Evolutionary conservation across 2,329 filamentous ascomycete genomes (phyloP), one percentile per base, ranked within the genome.

Genomic region (Lithohypha guttulata): DNA sequence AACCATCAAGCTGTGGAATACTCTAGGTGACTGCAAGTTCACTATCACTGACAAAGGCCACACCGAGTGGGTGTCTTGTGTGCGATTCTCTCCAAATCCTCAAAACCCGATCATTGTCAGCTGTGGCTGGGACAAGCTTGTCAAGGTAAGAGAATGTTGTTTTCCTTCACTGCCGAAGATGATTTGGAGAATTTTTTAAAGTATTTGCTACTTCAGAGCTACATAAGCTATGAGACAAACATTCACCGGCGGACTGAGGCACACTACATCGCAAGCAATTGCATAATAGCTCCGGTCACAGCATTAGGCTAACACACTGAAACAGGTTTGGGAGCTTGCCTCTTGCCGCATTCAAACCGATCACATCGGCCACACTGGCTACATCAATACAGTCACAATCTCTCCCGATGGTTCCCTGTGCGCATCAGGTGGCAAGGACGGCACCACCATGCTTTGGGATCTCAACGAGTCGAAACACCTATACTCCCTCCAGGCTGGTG

Each of bases 191-290:
- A 66, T 68, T 66, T 63, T 71, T 39, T 22, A 49, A 86, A 85
- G 87, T 96, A 96, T 96, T 96, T 96, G 91, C 91, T 96, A 96
- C 91, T 98, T 96, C 89, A 95, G 91, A 98, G 86, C 85, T 59
- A 70, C 67, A 66, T 65, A 34, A 77, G 87, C 85, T 68, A 94
- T 96, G 91, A 98, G 89, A 98, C 84, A 79, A 93, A 73, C 70
- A 75, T 77, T 82, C 82, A 89, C 86, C 83, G 71, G 75, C 75
- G 77, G 75, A 73, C 85, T 93, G 84, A 93, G 62, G 58, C 56
- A 53, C 39, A 51, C 34, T 39, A 40, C 50, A 37, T 37, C 41
- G 43, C 45, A n/a, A n/a, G n/a, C n/a, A n/a, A n/a, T n/a, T n/a
- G n/a, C n/a, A n/a, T n/a, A n/a, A n/a, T n/a, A n/a, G n/a, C n/a